Conservation (phyloP, 1,284 basidiomycete species). For the Polyporus tsugae region DNA sequence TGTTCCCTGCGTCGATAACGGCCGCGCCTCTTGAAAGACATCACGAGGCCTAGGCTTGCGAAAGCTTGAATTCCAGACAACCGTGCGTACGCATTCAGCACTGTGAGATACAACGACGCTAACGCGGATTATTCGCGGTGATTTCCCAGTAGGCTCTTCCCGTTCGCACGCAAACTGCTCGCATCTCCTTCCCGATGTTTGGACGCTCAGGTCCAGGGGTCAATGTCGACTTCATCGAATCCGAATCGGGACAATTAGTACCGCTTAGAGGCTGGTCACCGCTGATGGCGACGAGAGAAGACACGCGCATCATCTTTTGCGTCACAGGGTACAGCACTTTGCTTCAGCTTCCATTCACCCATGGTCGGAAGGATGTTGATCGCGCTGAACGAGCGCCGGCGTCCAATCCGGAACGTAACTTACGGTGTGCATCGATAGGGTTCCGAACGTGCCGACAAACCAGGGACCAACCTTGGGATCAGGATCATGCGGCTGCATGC, state of each 20-base stretch:
- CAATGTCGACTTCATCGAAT: not conserved
- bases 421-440: not conserved
- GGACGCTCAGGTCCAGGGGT: not conserved
- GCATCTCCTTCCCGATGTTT: not conserved
- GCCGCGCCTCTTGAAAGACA: not conserved
- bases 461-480: not conserved
- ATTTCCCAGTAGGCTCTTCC: not conserved
- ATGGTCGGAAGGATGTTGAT: not conserved
- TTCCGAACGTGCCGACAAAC: not conserved
- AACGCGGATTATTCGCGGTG: not conserved
- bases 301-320: not conserved
- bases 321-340: not conserved
- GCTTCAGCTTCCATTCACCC: not conserved
- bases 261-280: not conserved
- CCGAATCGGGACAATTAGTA: not conserved
- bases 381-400: not conserved
- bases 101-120: not conserved
- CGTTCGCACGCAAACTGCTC: not conserved
- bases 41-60: not conserved
- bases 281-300: not conserved
- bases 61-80: not conserved
- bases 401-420: not conserved
- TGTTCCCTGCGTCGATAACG: not conserved
- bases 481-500: not conserved
- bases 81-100: not conserved